Evolutionary conservation across 140 eudicot species (phyloP), one percentile per base, ranked within the genome.

Genomic region (Ambrosia hybrid): DNA sequence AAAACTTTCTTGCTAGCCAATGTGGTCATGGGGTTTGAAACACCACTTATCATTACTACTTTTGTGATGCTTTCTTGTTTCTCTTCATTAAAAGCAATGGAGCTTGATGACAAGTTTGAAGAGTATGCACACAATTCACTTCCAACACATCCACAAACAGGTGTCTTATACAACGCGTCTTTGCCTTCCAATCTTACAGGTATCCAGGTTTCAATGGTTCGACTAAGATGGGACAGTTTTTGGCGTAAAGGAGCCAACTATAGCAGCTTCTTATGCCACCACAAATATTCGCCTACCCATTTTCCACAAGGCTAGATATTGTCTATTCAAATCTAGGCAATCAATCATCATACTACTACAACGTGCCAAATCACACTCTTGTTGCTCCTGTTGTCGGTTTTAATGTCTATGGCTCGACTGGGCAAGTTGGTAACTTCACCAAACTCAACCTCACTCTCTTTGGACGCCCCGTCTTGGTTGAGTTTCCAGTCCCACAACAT

Each of bases 171-270:
- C 65, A 74, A 93, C 12, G 70, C 86, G 13, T 74, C 92, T 17
- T 83, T 84, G 45, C 96, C 95, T 15, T 30, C 77, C 4, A 87
- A 93, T 76, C 79, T 78, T n/a, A 83, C 98, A 0, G 91, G 89
- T 17, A 65, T 87, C 26, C 65, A 79, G 14, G 78, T 76, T 43
- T 83, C 96, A 2, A 41, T 85, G 21, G 46, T 89, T 16, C 87
- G 95, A n/a, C n/a, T 87, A 48, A 51, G 92, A 66, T 75, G 85
- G 34, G 72, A 64, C 0, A 75, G 85, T 57, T 68, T 85, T n/a
- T 85, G 89, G 89, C 13, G 17, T 1, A 70, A 69, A 63, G 98
- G 98, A 14, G 87, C 80, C 11, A 87, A 90, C 57, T 65, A 77
- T 48, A 83, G 89, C 26, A 78, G 67, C 49, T 75, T 93, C 48